Conservation (phyloP, 2,329 filamentous ascomycete genomes). For the Shiraia sp. region DNA sequence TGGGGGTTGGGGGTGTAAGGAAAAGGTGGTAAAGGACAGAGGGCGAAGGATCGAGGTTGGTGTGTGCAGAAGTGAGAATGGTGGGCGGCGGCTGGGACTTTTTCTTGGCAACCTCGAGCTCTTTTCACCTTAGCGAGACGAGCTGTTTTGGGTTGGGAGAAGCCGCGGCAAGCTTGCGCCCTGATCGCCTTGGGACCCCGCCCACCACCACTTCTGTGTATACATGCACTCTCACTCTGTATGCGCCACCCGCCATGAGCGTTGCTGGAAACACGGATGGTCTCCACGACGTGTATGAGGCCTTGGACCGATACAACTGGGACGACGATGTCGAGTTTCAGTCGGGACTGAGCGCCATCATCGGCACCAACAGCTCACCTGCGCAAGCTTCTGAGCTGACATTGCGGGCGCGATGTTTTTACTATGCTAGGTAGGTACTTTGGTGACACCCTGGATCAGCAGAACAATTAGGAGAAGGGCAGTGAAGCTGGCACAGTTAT, state of each 20-base stretch:
- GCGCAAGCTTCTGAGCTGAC: conserved; percentile 7
- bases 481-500: too few relatives aligned
- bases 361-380: conserved; percentile 59
- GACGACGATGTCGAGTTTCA: conserved; percentile 69
- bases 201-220: too few relatives aligned
- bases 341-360: conserved; percentile 67
- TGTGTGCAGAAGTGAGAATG: too few relatives aligned
- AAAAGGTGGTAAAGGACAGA: conserved; percentile 9
- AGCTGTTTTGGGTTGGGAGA: conserved; percentile 15
- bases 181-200: conserved; percentile 3
- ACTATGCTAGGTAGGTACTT: conserved; percentile 56
- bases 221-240: conserved; percentile 18
- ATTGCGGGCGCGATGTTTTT: conserved; percentile 65
- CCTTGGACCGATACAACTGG: conserved; percentile 71
- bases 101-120: too few relatives aligned
- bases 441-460: background rate
- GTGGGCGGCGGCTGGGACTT: too few relatives aligned
- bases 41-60: too few relatives aligned
- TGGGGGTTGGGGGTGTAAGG: too few relatives aligned
- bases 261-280: conserved; percentile 21
- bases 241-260: conserved; percentile 26
- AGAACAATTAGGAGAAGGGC: too few relatives aligned
- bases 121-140: conserved; percentile 7
- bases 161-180: conserved; percentile 11
- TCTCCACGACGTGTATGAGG: conserved; percentile 54